Conservation (phyloP, 495 filamentous ascomycete genomes). For the Venustampulla echinocandica region DNA sequence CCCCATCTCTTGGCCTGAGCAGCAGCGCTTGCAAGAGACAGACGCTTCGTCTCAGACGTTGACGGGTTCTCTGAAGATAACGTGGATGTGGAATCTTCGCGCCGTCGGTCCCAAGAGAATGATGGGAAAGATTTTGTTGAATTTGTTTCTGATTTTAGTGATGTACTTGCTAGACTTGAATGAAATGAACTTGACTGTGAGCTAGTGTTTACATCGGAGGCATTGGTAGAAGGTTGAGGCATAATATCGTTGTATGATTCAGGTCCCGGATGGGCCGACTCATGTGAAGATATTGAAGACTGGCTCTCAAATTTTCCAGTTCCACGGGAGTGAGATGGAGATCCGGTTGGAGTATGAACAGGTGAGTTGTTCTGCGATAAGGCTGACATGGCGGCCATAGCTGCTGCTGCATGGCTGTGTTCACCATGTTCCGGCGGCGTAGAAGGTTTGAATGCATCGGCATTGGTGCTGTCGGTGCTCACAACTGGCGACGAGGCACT, state of each 20-base stretch:
- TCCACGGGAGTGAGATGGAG: constrained; percentile 35
- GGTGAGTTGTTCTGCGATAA: constrained; percentile 52
- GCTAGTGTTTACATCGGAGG: constrained; percentile 8
- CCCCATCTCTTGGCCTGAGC: constrained; percentile 81
- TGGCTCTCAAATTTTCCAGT: constrained; percentile 22
- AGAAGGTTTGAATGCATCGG: constrained; percentile 43
- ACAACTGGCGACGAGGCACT: constrained; percentile 54
- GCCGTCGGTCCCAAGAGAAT: constrained; percentile 9
- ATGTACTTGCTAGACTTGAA: constrained; percentile 28
- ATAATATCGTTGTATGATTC: constrained; percentile 13
- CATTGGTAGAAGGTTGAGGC: constrained; percentile 12
- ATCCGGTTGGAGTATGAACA: constrained; percentile 39
- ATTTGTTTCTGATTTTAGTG: constrained; percentile 15
- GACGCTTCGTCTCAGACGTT: constrained; percentile 29
- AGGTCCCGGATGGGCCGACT: constrained; percentile 6
- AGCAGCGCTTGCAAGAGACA: constrained; percentile 53
- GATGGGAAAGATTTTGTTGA: constrained; percentile 13
- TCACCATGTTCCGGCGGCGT: constrained; percentile 42
- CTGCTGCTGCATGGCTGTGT: constrained; percentile 47
- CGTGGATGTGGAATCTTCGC: constrained; percentile 11
- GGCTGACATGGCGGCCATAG: constrained; percentile 58
- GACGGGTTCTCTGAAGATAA: constrained; percentile 17
- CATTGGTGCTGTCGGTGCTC: constrained; percentile 50
- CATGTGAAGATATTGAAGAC: constrained; percentile 33
- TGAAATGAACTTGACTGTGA: constrained; percentile 17